Evolutionary conservation across 192 early-diverging fungal species (phyloP), one percentile per base, ranked within the genome.

Genomic region (Nowakowskiella sp.): DNA sequence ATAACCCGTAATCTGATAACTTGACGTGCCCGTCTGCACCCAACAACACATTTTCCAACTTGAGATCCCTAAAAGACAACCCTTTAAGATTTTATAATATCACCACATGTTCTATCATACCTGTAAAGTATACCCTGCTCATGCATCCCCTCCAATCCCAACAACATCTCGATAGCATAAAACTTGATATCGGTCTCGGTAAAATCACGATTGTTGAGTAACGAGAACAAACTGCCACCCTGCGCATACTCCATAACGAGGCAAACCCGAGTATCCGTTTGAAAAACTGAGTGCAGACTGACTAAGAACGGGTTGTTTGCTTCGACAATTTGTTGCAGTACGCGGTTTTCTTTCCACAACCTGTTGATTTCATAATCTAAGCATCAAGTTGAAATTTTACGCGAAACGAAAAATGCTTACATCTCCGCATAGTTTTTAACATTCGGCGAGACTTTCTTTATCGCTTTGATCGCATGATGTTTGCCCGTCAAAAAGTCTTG

Each of bases 301-400:
- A 97, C 90, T 53, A 95, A 89, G 61, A 92, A 95, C 3, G 92
- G 89, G 60, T 94, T n/a, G n/a, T n/a, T n/a, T n/a, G n/a, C n/a
- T n/a, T n/a, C n/a, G n/a, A n/a, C n/a, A n/a, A n/a, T n/a, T n/a
- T n/a, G n/a, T n/a, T n/a, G n/a, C n/a, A n/a, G n/a, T n/a, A n/a
- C n/a, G n/a, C n/a, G n/a, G n/a, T n/a, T n/a, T n/a, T n/a, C n/a
- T n/a, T n/a, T n/a, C n/a, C n/a, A n/a, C n/a, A n/a, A n/a, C n/a
- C n/a, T n/a, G n/a, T n/a, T n/a, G n/a, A n/a, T n/a, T n/a, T n/a
- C n/a, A n/a, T n/a, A n/a, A n/a, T n/a, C n/a, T n/a, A n/a, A n/a
- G n/a, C n/a, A n/a, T n/a, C n/a, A n/a, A n/a, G n/a, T n/a, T n/a
- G n/a, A n/a, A n/a, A n/a, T n/a, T n/a, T n/a, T n/a, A n/a, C n/a